These are phyloP conservation scores for Cylindrotheca closterium DNA, from an alignment of 108 stramenopile genomes.

Conservation along the genomic window DNA sequence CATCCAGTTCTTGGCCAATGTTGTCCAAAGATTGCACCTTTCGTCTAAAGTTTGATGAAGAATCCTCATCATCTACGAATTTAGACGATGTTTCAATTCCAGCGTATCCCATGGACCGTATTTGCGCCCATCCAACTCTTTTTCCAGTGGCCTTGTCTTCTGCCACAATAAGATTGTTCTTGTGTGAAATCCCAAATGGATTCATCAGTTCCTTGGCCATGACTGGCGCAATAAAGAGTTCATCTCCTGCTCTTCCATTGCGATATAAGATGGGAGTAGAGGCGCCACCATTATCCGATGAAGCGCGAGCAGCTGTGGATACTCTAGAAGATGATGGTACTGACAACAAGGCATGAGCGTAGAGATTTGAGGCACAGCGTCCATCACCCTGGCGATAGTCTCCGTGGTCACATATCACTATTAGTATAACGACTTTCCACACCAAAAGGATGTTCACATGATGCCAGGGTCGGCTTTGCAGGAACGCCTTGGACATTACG, in stretches of 20 bases:
- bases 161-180: constrained; percentile 31
- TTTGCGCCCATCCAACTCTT: constrained; percentile 45
- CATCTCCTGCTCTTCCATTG: constrained; percentile 14
- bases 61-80: neutral
- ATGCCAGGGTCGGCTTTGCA: too few species aligned
- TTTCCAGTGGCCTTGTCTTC: constrained; percentile 14
- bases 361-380: too few species aligned
- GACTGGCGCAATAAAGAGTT: constrained; percentile 18
- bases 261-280: constrained; percentile 8
- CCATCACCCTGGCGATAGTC: too few species aligned
- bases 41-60: constrained; percentile 1
- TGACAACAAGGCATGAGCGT: too few species aligned
- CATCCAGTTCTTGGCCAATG: constrained; percentile 38
- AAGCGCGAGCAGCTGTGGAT: too few species aligned
- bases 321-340: too few species aligned
- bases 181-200: constrained; percentile 32
- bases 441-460: too few species aligned
- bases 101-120: constrained; percentile 25
- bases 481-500: too few species aligned
- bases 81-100: neutral
- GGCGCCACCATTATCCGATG: neutral
- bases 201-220: constrained; percentile 47
- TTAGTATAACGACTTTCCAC: too few species aligned
- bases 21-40: neutral
- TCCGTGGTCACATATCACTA: too few species aligned